Base-by-base conservation (phyloP, 495 filamentous ascomycete genomes). In the Neurospora pannonica region DNA sequence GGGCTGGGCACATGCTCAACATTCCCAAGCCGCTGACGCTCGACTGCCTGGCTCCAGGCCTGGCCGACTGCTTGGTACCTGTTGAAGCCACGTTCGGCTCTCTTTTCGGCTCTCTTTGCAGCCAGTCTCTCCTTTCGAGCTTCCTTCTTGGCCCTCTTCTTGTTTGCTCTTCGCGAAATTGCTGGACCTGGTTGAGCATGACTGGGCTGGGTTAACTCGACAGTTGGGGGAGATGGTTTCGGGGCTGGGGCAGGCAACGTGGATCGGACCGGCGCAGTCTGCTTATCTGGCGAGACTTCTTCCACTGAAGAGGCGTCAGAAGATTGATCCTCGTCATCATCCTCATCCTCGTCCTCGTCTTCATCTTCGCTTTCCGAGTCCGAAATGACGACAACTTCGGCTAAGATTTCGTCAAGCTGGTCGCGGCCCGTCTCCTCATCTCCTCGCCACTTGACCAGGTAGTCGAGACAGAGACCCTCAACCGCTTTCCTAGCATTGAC, bases 361-460 rank as follows among this genome's bases (percentile, higher is more conserved):
- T 86, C 86, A 70, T 88, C 87, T 36, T 88, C 90, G 67, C 89
- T 90, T 76, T 95, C 92, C 69, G 93, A 91, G 79, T 94, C 92
- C 40, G 92, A 91, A 73, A 97, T 92, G 76, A 94, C 88, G 74
- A 96, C 91, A 38, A 94, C 89, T 80, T 95, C 93, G 40, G 91
- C 88, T 72, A 96, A 89, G 72, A 93, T 91, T 78, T 96, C 92
- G 76, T 94, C 92, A 10, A 94, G 86, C 75, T 92, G 90, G 71
- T 90, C 88, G 74, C 89, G 89, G 62, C 91, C 91, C 43, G 89
- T 92, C 77, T 94, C 92, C 79, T 93, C 92, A 77, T 95, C 93
- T 70, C 93, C 93, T 79, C 94, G 90, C 95, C 95, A 97, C 85
- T 93, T 90, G 78, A 93, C 88, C 72, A 97, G 84, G 77, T 91